Evolutionary conservation across 495 filamentous ascomycete species (phyloP).

Genomic region (Penicillium verhagenii): DNA sequence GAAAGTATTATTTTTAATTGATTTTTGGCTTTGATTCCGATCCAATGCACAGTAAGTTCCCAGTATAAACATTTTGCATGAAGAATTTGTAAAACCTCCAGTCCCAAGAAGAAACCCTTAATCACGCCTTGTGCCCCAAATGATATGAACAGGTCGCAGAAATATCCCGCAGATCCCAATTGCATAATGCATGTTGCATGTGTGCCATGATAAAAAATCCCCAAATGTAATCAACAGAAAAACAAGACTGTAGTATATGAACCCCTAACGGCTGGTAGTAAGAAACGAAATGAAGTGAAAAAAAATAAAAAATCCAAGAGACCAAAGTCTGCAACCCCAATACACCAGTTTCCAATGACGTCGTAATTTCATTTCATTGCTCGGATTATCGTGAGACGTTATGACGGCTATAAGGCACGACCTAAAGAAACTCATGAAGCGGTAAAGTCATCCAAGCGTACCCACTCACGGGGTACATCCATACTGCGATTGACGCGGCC

Average conservation of each 20-base stretch:
- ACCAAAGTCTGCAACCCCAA: background rate
- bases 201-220: background rate
- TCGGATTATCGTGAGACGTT: conserved; percentile 19
- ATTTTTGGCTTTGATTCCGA: no score
- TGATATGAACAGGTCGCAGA: background rate
- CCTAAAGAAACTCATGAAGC: conserved; percentile 13
- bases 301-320: background rate
- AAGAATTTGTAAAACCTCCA: background rate
- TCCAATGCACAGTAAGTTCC: no score
- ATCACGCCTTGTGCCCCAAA: background rate
- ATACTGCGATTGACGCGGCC: conserved; percentile 69
- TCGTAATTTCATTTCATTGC: conserved; percentile 38
- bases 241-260: background rate
- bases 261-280: no score
- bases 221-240: background rate
- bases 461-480: conserved; percentile 57
- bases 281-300: background rate
- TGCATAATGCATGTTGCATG: background rate
- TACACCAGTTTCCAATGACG: conserved; percentile 13
- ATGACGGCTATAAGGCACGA: conserved; percentile 2
- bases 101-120: background rate
- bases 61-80: background rate
- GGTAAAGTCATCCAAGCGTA: conserved; percentile 46
- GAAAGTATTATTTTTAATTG: no score
- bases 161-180: background rate